Conservation (phyloP, 768 basidiomycete genomes). For the Termitomyces sp. region DNA sequence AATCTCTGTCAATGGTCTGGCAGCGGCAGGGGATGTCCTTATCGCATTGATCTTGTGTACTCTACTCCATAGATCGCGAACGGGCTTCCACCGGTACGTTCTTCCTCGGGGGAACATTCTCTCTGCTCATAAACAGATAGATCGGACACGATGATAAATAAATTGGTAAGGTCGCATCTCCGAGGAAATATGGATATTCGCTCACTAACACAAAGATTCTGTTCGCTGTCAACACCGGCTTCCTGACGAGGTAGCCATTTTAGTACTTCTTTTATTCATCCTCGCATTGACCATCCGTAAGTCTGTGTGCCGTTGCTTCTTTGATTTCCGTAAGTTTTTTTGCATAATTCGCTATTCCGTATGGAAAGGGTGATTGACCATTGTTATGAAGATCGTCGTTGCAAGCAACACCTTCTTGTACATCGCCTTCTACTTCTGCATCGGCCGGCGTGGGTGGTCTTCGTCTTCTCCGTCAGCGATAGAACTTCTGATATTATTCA, state of each 20-base stretch:
- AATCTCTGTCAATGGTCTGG: slow-evolving; percentile 36
- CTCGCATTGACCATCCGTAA: slow-evolving; percentile 14
- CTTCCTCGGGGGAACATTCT: neutral
- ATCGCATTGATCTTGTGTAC: slow-evolving; percentile 37
- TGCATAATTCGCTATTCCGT: neutral
- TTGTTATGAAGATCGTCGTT: slow-evolving; percentile 34
- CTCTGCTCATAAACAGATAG: slow-evolving; percentile 12
- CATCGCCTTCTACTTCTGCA: slow-evolving; percentile 54
- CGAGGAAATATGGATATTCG: neutral
- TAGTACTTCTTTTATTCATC: slow-evolving; percentile 2
- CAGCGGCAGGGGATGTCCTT: slow-evolving; percentile 40
- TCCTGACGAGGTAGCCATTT: slow-evolving; percentile 23
- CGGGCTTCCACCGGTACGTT: slow-evolving; percentile 39
- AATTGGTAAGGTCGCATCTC: slow-evolving; percentile 23
- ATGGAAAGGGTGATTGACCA: neutral
- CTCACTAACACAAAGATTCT: slow-evolving; percentile 25
- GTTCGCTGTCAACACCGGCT: slow-evolving; percentile 38
- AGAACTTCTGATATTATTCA: neutral
- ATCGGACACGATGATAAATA: slow-evolving; percentile 44
- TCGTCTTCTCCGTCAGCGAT: neutral
- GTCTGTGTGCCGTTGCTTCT: slow-evolving; percentile 50
- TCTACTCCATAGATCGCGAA: slow-evolving; percentile 37
- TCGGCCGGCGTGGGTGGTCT: slow-evolving; percentile 51
- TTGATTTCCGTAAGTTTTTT: slow-evolving; percentile 38
- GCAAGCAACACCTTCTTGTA: slow-evolving; percentile 48